Percentiles rank a stretch among this genome's conserved stretches.
phyloP scores from a whole-genome alignment of 208 protist genomes.

The Willaertia magna region DNA sequence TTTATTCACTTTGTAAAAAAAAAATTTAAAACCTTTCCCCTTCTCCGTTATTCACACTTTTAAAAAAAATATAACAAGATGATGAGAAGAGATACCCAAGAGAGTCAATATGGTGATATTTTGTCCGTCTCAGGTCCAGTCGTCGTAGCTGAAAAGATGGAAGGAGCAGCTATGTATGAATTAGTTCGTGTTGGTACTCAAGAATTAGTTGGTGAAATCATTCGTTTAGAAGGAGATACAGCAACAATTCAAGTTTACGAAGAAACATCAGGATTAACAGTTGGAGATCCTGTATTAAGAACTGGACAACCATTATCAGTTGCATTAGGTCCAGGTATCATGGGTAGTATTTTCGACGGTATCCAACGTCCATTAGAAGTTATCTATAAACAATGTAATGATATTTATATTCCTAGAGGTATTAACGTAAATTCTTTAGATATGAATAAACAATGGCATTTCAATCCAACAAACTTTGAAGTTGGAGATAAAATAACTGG shows the following conservation, averaged over 20 bases:
- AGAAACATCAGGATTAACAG: constrained; percentile 96
- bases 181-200: constrained; percentile 96
- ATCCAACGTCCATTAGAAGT: constrained; percentile 98
- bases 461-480: constrained; percentile 61
- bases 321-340: constrained; percentile 98
- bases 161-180: constrained; percentile 98
- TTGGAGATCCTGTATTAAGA: constrained; percentile 96
- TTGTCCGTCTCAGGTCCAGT: constrained; percentile 46
- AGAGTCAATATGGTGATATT: not conserved
- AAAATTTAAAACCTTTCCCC: too few relatives aligned
- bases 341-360: constrained; percentile 99
- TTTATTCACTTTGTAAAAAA: too few relatives aligned
- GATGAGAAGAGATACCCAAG: too few relatives aligned
- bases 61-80: too few relatives aligned
- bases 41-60: too few relatives aligned
- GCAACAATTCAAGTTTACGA: constrained; percentile 99
- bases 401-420: constrained; percentile 98
- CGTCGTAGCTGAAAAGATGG: constrained; percentile 97
- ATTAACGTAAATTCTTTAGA: constrained; percentile 87
- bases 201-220: constrained; percentile 99
- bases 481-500: constrained; percentile 90
- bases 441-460: constrained; percentile 81
- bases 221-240: constrained; percentile 95
- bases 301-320: constrained; percentile 98
- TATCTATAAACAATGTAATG: constrained; percentile 67